These are phyloP conservation scores for Moesziomyces aphidis DNA, from an alignment of 1,284 basidiomycete genomes.

Conservation along the genomic window DNA sequence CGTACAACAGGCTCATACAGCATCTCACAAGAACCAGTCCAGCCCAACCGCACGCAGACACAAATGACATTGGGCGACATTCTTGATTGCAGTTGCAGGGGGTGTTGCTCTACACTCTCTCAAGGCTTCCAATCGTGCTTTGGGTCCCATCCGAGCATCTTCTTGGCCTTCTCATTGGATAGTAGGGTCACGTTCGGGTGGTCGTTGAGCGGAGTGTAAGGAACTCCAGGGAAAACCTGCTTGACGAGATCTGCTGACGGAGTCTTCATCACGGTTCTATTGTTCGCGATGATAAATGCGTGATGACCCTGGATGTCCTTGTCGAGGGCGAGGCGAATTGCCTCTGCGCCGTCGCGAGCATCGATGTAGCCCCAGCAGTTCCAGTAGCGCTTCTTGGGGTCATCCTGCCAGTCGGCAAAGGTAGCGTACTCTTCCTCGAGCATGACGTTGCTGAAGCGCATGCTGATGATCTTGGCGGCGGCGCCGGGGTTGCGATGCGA, in stretches of 20 bases:
- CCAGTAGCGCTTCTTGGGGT: constrained; percentile 50
- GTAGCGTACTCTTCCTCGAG: constrained; percentile 67
- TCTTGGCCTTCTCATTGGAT: constrained; percentile 68
- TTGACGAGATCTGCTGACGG: constrained; percentile 67
- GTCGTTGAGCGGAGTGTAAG: constrained; percentile 50
- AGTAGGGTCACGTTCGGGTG: constrained; percentile 55
- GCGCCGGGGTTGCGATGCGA: constrained; percentile 9
- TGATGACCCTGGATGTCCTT: constrained; percentile 66
- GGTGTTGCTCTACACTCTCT: background rate
- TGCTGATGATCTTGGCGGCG: constrained; percentile 66
- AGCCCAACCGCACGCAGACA: too few species aligned
- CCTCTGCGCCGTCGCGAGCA: constrained; percentile 68
- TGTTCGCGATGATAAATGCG: constrained; percentile 69
- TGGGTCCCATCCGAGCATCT: constrained; percentile 67
- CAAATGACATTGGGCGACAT: too few species aligned
- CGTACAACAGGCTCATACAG: too few species aligned
- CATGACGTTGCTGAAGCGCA: constrained; percentile 69
- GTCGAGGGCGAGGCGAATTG: constrained; percentile 66
- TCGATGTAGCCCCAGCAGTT: constrained; percentile 64
- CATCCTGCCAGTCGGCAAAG: constrained; percentile 69
- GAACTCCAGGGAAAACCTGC: constrained; percentile 66
- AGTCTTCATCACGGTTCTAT: constrained; percentile 66
- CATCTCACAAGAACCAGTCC: too few species aligned
- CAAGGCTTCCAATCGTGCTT: constrained; percentile 58
- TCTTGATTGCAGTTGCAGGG: too few species aligned